These are phyloP conservation scores for Citrullus colocynthis DNA, from an alignment of 306 rosid species.

Conservation along the genomic window DNA sequence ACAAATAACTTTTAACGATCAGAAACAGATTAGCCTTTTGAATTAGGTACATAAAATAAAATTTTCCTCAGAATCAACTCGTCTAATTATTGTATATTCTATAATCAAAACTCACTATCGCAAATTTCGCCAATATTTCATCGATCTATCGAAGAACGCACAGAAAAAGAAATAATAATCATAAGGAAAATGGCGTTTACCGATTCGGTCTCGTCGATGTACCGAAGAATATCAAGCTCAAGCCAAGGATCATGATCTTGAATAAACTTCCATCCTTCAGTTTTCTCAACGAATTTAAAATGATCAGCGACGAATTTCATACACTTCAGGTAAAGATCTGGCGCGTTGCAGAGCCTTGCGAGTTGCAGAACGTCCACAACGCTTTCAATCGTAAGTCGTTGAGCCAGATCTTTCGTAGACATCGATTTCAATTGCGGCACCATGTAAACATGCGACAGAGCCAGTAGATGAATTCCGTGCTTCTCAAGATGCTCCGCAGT, in stretches of 20 bases:
- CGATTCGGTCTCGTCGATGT: constrained; percentile 77
- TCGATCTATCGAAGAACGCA: background rate
- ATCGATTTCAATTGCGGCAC: constrained; percentile 70
- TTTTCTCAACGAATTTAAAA: constrained; percentile 57
- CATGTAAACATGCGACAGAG: constrained; percentile 72
- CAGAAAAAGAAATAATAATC: too few relatives aligned
- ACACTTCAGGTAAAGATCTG: constrained; percentile 75
- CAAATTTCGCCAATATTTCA: background rate
- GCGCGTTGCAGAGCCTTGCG: constrained; percentile 80
- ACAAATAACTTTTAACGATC: background rate
- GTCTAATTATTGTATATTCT: background rate
- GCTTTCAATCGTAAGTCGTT: constrained; percentile 48
- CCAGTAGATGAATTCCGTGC: constrained; percentile 67
- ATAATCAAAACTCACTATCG: background rate
- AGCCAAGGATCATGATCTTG: constrained; percentile 69
- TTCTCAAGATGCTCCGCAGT: constrained; percentile 49
- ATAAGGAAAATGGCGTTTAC: constrained; percentile 15
- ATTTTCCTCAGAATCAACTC: background rate
- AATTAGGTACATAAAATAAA: background rate
- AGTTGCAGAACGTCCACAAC: constrained; percentile 84
- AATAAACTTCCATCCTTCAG: constrained; percentile 83
- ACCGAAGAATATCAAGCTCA: constrained; percentile 64
- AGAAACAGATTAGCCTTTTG: background rate
- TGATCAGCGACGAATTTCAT: constrained; percentile 44
- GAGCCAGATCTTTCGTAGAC: constrained; percentile 41